Evolutionary conservation across 1,139 yeast genomes (phyloP).

Genomic region (Blastobotrys arbuscula): DNA sequence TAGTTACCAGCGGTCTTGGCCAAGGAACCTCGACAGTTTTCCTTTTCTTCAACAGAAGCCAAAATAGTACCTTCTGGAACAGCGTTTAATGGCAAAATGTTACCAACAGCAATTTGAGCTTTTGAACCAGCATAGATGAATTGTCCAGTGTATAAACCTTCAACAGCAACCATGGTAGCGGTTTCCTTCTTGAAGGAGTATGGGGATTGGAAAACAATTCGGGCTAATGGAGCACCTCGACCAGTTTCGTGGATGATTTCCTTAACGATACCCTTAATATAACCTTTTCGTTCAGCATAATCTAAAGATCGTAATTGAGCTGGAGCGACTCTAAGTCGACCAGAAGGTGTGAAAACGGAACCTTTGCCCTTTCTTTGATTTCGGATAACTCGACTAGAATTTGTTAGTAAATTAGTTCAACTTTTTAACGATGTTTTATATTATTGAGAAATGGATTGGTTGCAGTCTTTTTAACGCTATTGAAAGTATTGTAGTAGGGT

Average conservation of each 20-base stretch:
- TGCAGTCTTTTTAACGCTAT: no score
- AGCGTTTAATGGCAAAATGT: conserved; percentile 93
- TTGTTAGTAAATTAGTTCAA: not conserved
- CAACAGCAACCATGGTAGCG: conserved; percentile 98
- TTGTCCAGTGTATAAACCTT: conserved; percentile 99
- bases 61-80: conserved; percentile 99
- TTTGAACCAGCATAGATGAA: conserved; percentile 98
- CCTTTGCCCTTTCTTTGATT: conserved; percentile 99
- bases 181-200: conserved; percentile 96
- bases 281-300: conserved; percentile 99
- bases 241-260: conserved; percentile 99
- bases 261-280: conserved; percentile 98
- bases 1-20: conserved; percentile 99
- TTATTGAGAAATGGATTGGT: no score
- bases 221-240: conserved; percentile 99
- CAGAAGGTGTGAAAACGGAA: conserved; percentile 99
- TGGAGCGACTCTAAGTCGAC: conserved; percentile 99
- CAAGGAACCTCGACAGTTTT: conserved; percentile 99
- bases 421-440: no score
- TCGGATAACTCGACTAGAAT: conserved; percentile 92
- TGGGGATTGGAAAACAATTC: conserved; percentile 99
- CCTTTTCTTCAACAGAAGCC: conserved; percentile 97
- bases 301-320: conserved; percentile 99
- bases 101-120: conserved; percentile 96
- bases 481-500: no score